Percentiles rank a stretch among this genome's conserved stretches.
These are phyloP conservation scores for Hamigera avellanea DNA, from an alignment of 495 filamentous ascomycete genomes.

Conservation along the genomic window DNA sequence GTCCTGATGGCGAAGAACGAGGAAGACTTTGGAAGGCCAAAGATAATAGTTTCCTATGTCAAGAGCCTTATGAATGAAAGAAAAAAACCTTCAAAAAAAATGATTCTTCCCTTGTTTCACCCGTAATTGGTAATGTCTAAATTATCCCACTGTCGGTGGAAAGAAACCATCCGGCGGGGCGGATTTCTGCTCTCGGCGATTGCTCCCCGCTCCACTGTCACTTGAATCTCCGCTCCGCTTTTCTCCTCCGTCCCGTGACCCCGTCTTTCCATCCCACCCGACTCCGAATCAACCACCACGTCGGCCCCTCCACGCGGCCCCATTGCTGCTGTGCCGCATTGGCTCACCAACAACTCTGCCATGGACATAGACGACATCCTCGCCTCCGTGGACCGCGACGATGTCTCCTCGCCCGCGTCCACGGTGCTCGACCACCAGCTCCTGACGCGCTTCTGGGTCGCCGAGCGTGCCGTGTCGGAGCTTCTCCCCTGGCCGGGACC, in stretches of 20 bases:
- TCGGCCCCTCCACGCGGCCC: constrained; percentile 3
- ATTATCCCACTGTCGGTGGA: no score
- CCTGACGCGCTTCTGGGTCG: constrained; percentile 84
- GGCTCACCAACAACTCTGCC: neutral
- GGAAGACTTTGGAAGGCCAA: constrained; percentile 14
- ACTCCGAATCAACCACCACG: no score
- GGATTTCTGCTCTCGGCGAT: neutral
- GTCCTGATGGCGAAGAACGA: constrained; percentile 5
- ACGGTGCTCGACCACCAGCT: constrained; percentile 69
- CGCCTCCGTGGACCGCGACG: constrained; percentile 57
- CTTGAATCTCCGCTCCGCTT: constrained; percentile 3
- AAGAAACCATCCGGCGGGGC: no score
- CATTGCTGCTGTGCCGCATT: neutral
- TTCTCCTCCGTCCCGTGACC: constrained; percentile 13
- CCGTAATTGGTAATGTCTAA: no score
- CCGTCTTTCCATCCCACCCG: no score
- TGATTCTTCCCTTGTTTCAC: neutral
- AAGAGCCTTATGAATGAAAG: constrained; percentile 9
- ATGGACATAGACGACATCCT: constrained; percentile 93
- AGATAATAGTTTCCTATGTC: constrained; percentile 24
- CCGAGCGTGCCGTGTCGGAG: constrained; percentile 81
- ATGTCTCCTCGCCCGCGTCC: constrained; percentile 42
- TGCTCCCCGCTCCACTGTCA: neutral
- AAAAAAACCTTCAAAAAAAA: neutral
- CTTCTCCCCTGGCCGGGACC: constrained; percentile 55